Conservation (phyloP, 1,139 yeast species). For the Wickerhamomyces sp. region DNA sequence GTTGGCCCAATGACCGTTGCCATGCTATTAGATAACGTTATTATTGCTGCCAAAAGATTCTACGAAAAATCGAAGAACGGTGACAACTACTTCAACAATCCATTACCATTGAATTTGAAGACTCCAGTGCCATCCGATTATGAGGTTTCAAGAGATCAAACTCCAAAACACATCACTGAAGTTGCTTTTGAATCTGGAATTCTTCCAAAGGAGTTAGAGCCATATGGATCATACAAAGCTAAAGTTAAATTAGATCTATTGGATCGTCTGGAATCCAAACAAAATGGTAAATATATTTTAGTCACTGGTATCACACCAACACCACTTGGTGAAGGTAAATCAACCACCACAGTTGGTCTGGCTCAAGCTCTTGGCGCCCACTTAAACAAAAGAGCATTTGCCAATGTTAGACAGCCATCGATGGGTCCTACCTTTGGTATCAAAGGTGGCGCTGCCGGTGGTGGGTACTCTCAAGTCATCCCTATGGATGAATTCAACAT, state of each 20-base stretch:
- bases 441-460: constrained; percentile 99
- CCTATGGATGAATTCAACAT: constrained; percentile 99
- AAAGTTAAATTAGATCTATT: constrained; percentile 75
- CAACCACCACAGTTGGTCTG: constrained; percentile 94
- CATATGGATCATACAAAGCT: constrained; percentile 89
- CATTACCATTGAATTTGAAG: constrained; percentile 60
- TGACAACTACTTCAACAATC: constrained; percentile 30
- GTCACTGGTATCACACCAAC: constrained; percentile 99
- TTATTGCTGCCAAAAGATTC: constrained; percentile 65
- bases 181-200: constrained; percentile 87
- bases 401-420: constrained; percentile 96
- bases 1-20: constrained; percentile 99
- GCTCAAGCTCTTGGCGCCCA: constrained; percentile 97
- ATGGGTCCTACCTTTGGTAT: constrained; percentile 99
- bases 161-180: constrained; percentile 77
- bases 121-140: constrained; percentile 92
- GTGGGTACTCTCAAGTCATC: constrained; percentile 97
- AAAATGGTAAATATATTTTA: constrained; percentile 83
- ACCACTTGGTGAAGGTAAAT: constrained; percentile 97
- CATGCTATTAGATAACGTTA: constrained; percentile 84
- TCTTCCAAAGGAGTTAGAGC: constrained; percentile 78
- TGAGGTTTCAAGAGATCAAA: constrained; percentile 86
- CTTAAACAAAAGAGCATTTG: constrained; percentile 79
- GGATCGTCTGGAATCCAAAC: constrained; percentile 63
- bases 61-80: constrained; percentile 23